Evolutionary conservation across 2,329 filamentous ascomycete genomes (phyloP).

Genomic region (Trichoderma hamatum): DNA sequence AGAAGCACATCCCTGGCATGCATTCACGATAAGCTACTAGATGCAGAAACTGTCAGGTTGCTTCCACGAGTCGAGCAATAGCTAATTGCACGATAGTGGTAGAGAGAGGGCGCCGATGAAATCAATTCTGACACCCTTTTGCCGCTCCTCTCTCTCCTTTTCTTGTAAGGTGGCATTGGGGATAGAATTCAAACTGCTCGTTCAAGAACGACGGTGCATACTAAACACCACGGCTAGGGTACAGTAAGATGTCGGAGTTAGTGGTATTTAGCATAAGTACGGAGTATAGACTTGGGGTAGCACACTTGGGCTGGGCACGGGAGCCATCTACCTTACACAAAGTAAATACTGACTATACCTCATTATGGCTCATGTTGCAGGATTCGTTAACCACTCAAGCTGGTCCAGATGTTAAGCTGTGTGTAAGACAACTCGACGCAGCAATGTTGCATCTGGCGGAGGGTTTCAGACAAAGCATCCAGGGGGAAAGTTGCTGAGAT

Average conservation of each 20-base stretch:
- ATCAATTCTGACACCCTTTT: neutral
- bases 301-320: neutral
- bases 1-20: neutral
- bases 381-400: neutral
- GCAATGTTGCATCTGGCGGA: neutral
- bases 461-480: constrained; percentile 3
- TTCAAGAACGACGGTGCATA: neutral
- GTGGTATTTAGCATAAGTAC: neutral
- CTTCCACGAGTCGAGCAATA: neutral
- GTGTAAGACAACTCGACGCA: neutral
- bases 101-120: neutral
- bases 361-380: neutral
- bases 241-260: neutral
- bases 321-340: neutral
- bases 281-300: neutral
- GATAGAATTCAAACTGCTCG: neutral
- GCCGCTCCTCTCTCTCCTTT: neutral
- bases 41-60: neutral
- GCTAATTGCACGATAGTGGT: neutral
- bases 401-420: constrained; percentile 1
- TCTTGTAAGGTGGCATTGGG: neutral
- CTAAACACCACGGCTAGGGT: neutral
- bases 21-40: neutral
- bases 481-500: neutral
- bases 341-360: neutral